Base-by-base conservation (phyloP, 2,329 filamentous ascomycete genomes). In the Xylaria sp. region DNA sequence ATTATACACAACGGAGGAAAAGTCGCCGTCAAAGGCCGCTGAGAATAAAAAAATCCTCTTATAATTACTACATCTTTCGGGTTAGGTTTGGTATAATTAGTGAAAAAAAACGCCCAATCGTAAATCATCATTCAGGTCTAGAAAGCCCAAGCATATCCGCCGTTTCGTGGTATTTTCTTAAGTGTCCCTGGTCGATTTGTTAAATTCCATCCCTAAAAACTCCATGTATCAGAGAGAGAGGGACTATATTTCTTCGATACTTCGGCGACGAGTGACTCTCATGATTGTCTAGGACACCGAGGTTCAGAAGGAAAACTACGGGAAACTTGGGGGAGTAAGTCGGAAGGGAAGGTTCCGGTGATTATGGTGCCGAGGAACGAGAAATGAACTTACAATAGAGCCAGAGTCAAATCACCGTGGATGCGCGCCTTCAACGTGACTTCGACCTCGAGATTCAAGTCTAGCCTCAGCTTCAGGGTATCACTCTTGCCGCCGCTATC, bases 341-440 rank as follows among this genome's bases (percentile, higher is more conserved):
- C 20, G 26, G 36, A 51, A n/a, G 20, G 36, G 48, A 31, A 15
- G 49, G 13, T 11, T n/a, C 33, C 5, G 17, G 54, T 58, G 20
- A 9, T 26, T 23, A 11, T n/a, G n/a, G 17, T 15, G 17, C 26
- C 17, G 13, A 42, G 28, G n/a, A 49, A 60, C 26, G 5, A 17
- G 11, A n/a, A 17, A 54, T 15, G 59, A 17, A 70, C 66, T 67
- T 82, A 87, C 84, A 86, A 81, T 72, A 95, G 84, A 72, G 89
- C 90, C 73, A 95, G 80, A 54, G 92, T 93, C 73, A 97, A 81
- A 82, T 96, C 93, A 78, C 93, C 93, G 74, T 93, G 89, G 74
- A 96, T 94, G 80, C 90, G 90, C 36, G 92, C 92, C 85, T 95
- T 95, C 71, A 96, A 85, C 76, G 93, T 91, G 72, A 95, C 92